Base-by-base conservation (phyloP, 192 early-diverging fungal genomes). In the Rhizophagus sp. region DNA sequence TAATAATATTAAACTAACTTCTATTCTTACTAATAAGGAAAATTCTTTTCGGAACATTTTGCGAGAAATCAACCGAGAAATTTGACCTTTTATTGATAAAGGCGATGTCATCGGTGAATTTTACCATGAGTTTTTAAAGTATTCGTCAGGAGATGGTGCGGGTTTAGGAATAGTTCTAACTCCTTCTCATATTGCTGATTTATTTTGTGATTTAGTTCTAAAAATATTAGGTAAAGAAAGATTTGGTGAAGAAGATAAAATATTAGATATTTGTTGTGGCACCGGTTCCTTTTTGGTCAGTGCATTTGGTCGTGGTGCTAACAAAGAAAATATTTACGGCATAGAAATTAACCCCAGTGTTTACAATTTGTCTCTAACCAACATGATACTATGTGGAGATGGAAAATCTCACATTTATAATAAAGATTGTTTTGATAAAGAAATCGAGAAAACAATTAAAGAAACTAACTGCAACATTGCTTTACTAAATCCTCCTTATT, bases 71-170 rank as follows among this genome's bases (percentile, higher is more conserved):
- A 15, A 64, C 1, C 6, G 2, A 4, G 9, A 64, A n/a, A 64
- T 64, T 22, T 64, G 12, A n/a, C 63, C 63, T 64, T 64, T 64
- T n/a, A 64, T 64, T 64, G 19, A 64, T 64, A 64, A 64, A 15
- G 12, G 12, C 12, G 63, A 64, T 64, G 63, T 64, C n/a, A 30
- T 64, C n/a, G 63, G 63, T 7, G 63, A 64, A 64, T 64, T 64
- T 64, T 64, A 64, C 27, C 63, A 64, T 64, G 63, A 64, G 12
- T 64, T 64, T 64, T 30, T 64, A 22, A 64, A n/a, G n/a, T 64
- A 64, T 30, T 64, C 63, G 1, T 3, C 36, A 3, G 63, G 63
- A 1, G 22, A 64, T 30, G 63, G 22, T 5, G 9, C 6, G 12
- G 63, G 63, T 24, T 64, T 64, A 64, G 63, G 63, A 64, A 64